Percentiles rank a stretch among this genome's conserved stretches.
phyloP scores from a whole-genome alignment of 345 rosid genomes.

The Melaleuca alternifolia region DNA sequence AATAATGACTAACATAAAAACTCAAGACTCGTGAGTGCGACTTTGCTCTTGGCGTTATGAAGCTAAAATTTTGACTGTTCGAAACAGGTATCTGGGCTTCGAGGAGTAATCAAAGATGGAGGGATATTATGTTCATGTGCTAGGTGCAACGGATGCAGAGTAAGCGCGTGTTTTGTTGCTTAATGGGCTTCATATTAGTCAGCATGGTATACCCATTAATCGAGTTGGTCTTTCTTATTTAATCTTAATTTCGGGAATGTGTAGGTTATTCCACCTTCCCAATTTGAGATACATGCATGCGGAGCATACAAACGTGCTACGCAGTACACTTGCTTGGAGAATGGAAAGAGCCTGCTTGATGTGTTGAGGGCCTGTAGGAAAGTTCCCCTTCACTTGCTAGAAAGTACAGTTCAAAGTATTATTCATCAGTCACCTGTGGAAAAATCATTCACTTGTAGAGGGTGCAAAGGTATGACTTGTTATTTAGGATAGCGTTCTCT shows the following conservation, averaged over 20 bases:
- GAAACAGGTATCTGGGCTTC: slow-evolving; percentile 78
- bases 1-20: background rate
- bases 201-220: background rate
- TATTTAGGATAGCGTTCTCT: background rate
- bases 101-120: slow-evolving; percentile 78
- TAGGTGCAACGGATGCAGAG: slow-evolving; percentile 70
- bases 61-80: slow-evolving; percentile 3
- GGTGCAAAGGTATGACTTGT: slow-evolving; percentile 59
- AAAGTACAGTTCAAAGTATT: slow-evolving; percentile 54
- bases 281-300: slow-evolving; percentile 96
- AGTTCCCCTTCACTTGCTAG: slow-evolving; percentile 60
- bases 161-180: slow-evolving; percentile 18
- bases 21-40: background rate
- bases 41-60: background rate
- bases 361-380: slow-evolving; percentile 73
- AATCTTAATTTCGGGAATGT: slow-evolving; percentile 8
- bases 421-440: slow-evolving; percentile 47
- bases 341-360: slow-evolving; percentile 98
- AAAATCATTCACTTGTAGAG: slow-evolving; percentile 64
- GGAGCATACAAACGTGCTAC: slow-evolving; percentile 86
- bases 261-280: slow-evolving; percentile 89
- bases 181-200: background rate
- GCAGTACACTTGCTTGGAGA: slow-evolving; percentile 94
- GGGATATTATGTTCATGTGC: slow-evolving; percentile 91
- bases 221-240: background rate